Conservation (phyloP, 805 yeast genomes). For the Ogataea paraovalis region DNA sequence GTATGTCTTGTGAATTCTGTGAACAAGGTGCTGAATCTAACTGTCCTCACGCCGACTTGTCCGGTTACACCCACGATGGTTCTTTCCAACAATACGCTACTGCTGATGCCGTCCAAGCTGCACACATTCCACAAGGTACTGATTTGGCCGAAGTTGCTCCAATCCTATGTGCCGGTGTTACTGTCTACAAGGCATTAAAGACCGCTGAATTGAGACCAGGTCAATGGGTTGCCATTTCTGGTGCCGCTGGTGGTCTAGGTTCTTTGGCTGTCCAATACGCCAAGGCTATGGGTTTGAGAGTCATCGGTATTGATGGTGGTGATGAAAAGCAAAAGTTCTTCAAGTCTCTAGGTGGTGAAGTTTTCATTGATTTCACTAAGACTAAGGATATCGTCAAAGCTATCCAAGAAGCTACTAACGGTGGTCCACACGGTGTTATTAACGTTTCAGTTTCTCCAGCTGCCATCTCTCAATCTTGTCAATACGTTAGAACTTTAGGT, state of each 20-base stretch:
- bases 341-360: constrained; percentile 43
- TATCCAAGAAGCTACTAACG: constrained; percentile 39
- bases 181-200: constrained; percentile 51
- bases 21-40: constrained; percentile 56
- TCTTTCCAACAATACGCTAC: constrained; percentile 53
- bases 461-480: constrained; percentile 42
- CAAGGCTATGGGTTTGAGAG: constrained; percentile 46
- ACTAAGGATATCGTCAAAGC: constrained; percentile 35
- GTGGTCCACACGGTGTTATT: constrained; percentile 51
- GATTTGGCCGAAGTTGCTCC: constrained; percentile 47
- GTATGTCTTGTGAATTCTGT: constrained; percentile 63
- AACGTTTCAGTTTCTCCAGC: constrained; percentile 49
- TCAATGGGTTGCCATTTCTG: constrained; percentile 50
- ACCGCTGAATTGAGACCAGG: constrained; percentile 44
- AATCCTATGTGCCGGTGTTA: constrained; percentile 51
- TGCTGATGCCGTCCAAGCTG: constrained; percentile 51
- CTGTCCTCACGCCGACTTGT: constrained; percentile 64
- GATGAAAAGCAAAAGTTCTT: constrained; percentile 40
- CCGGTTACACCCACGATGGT: constrained; percentile 74
- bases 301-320: constrained; percentile 47
- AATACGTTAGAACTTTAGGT: constrained; percentile 48
- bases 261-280: constrained; percentile 49
- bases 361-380: constrained; percentile 41
- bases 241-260: constrained; percentile 53
- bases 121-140: constrained; percentile 41